Evolutionary conservation across 129 eudicot genomes (phyloP), one percentile per base, ranked within the genome.

Genomic region (Apium graveolens): DNA sequence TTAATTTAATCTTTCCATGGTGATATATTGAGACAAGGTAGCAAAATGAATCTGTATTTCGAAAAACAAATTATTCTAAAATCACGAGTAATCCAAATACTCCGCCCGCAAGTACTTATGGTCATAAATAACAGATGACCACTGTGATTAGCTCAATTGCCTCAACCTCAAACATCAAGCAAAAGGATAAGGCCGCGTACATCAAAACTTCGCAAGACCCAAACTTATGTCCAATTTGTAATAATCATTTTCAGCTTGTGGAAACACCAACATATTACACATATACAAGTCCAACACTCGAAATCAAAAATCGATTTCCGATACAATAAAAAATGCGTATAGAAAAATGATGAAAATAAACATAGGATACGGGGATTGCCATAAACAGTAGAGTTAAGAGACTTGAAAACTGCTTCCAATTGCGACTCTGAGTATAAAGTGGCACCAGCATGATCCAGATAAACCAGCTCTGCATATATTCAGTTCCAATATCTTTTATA

Each of bases 361-460:
- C 13, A 24, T n/a, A 82, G 85, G 96, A 90, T 91, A 95, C 98
- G 98, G 34, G 98, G 98, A 89, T 95, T 95, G 53, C 89, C 97
- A 81, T 86, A 90, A 5, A 95, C 87, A 84, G 53, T 86, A 51
- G 92, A 82, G 63, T 81, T 86, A 80, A 95, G 94, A 82, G 89
- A 96, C 78, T 86, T 91, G 87, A 90, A 90, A 53, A 90, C 53
- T 10, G 90, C 92, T 79, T 95, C 97, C 93, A 95, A 81, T 81
- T 95, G 98, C n/a, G 79, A 81, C 70, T 95, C 98, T 9, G 98
- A 95, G 75, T 95, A 95, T 26, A 95, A 84, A 84, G 97, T 91
- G 76, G 98, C 92, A 77, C 98, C 98, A 78, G 92, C 98, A 84
- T 95, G 98, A 81, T 95, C 98, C 94, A 95, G 80, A 80, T 95